A percentile compares a stretch with the other conserved stretches of the same genome.
Conservation (phyloP, 352 stramenopile species). For the Saprolegnia diclina region DNA sequence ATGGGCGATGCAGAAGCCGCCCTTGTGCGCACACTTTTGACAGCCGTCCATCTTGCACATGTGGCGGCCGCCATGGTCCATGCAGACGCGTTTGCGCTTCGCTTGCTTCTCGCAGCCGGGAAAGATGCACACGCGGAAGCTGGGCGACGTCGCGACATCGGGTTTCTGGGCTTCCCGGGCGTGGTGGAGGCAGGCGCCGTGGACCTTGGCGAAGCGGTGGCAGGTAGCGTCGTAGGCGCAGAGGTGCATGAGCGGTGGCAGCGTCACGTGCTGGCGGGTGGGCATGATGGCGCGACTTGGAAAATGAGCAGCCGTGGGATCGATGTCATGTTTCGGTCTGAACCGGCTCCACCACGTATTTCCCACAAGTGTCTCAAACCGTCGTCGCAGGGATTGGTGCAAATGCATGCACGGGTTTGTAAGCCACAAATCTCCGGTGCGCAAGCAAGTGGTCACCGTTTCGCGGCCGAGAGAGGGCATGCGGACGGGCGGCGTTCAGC, state of each 20-base stretch:
- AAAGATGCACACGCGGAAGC: slow-evolving; percentile 20
- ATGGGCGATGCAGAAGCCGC: slow-evolving; percentile 69
- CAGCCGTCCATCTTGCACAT: slow-evolving; percentile 68
- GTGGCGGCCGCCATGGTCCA: slow-evolving; percentile 61
- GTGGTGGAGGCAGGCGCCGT: neutral
- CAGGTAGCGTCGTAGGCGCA: neutral
- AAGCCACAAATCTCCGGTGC: too few relatives aligned
- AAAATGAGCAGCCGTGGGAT: slow-evolving; percentile 7
- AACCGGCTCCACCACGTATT: too few relatives aligned
- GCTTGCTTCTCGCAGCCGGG: slow-evolving; percentile 52
- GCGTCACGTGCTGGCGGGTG: neutral
- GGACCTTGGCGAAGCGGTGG: slow-evolving; percentile 1
- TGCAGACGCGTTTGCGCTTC: slow-evolving; percentile 63
- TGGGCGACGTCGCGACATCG: neutral
- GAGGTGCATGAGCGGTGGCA: slow-evolving; percentile 13
- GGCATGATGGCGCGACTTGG: neutral
- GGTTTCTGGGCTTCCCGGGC: neutral
- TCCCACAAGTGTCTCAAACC: too few relatives aligned
- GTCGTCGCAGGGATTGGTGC: too few relatives aligned
- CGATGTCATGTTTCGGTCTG: neutral
- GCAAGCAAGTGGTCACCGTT: too few relatives aligned
- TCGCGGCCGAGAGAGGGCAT: too few relatives aligned
- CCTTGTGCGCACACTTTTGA: slow-evolving; percentile 65
- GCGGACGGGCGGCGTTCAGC: too few relatives aligned
- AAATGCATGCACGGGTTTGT: too few relatives aligned